Conservation (phyloP, 2,329 filamentous ascomycete genomes). For the Coniochaeta prunicola region DNA sequence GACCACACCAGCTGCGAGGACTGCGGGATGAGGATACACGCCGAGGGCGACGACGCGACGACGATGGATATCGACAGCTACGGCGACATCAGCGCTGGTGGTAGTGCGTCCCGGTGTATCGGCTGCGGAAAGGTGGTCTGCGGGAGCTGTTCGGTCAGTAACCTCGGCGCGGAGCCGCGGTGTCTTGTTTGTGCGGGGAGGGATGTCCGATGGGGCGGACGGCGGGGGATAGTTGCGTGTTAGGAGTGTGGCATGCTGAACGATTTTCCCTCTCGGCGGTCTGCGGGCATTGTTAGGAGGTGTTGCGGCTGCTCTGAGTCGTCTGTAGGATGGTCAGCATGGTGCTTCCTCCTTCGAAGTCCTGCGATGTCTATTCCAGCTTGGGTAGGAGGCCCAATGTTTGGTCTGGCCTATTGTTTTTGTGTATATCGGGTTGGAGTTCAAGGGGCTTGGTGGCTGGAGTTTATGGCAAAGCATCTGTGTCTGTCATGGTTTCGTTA, state of each 20-base stretch:
- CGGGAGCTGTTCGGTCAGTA: conserved; percentile 51
- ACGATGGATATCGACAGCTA: conserved; percentile 32
- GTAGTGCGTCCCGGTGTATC: conserved; percentile 33
- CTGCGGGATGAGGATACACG: conserved; percentile 28
- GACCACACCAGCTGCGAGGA: conserved; percentile 42
- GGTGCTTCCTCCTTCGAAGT: too few species aligned
- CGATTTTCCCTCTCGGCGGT: too few species aligned
- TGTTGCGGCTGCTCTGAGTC: not conserved
- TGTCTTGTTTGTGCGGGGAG: conserved; percentile 45
- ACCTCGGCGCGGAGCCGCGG: conserved; percentile 44
- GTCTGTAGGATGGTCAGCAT: not conserved
- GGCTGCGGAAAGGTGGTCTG: conserved; percentile 50
- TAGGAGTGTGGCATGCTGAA: not conserved
- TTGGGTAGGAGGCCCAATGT: too few species aligned
- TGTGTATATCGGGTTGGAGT: not conserved
- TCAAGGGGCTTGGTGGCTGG: not conserved
- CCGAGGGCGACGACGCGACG: conserved; percentile 22
- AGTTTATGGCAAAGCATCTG: not conserved
- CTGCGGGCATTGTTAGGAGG: not conserved
- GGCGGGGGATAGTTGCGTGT: not conserved
- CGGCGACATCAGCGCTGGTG: conserved; percentile 17
- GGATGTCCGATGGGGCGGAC: conserved; percentile 12
- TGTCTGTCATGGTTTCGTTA: not conserved
- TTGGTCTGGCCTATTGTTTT: too few species aligned
- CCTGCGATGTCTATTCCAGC: too few species aligned